Evolutionary conservation across 352 stramenopile species (phyloP).

Genomic region (Globisporangium acanthophoron): DNA sequence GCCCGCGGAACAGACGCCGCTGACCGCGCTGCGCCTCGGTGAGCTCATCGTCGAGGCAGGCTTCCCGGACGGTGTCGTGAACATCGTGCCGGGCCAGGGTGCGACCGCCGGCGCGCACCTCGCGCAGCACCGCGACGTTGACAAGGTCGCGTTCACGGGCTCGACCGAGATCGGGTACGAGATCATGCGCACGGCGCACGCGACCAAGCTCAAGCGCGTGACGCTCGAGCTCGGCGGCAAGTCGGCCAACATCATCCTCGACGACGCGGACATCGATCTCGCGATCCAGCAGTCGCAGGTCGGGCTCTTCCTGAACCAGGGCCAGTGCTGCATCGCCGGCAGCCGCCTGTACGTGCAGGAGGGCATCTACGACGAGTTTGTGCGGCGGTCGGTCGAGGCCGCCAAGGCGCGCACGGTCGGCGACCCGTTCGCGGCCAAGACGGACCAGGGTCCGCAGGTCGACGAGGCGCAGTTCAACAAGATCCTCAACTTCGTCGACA

Average conservation of each 20-base stretch:
- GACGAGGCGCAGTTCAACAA: conserved; percentile 73
- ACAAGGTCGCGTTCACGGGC: conserved; percentile 85
- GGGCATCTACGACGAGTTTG: conserved; percentile 85
- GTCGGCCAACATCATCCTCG: conserved; percentile 67
- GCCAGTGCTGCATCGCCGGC: conserved; percentile 85
- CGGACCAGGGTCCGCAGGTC: conserved; percentile 55
- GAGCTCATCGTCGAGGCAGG: conserved; percentile 75
- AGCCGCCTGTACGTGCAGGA: conserved; percentile 88
- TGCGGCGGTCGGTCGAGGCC: conserved; percentile 44
- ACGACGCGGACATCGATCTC: conserved; percentile 63
- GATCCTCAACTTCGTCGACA: conserved; percentile 80
- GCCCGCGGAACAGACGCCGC: conserved; percentile 90
- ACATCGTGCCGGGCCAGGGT: conserved; percentile 62
- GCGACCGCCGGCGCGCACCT: conserved; percentile 33
- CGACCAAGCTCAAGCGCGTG: conserved; percentile 64
- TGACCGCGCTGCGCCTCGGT: conserved; percentile 87
- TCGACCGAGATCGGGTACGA: conserved; percentile 53
- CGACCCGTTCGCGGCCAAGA: conserved; percentile 34
- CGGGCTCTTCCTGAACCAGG: conserved; percentile 82
- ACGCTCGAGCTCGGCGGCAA: conserved; percentile 78
- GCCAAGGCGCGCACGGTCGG: conserved; percentile 52
- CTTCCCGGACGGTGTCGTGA: conserved; percentile 74
- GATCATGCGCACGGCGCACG: conserved; percentile 51
- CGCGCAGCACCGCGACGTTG: conserved; percentile 45
- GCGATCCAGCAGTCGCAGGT: conserved; percentile 42